These are phyloP conservation scores for Lichtheimia hyalospora DNA, from an alignment of 371 early-diverging fungal genomes.

Conservation along the genomic window DNA sequence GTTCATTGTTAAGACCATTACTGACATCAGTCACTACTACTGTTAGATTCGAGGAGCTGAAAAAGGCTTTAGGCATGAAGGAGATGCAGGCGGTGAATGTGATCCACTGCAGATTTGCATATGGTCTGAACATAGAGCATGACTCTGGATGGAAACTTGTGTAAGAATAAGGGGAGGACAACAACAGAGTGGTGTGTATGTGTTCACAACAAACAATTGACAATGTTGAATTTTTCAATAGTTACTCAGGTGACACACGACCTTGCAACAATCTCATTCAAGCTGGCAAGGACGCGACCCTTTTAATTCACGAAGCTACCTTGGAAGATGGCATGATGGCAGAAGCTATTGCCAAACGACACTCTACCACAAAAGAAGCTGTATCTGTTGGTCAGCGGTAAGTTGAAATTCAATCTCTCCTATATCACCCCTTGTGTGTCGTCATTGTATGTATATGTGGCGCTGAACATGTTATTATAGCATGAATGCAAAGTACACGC, in stretches of 20 bases:
- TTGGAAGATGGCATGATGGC: constrained; percentile 80
- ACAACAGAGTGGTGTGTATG: not conserved
- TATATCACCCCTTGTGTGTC: not conserved
- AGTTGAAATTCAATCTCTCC: not conserved
- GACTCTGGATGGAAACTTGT: constrained; percentile 68
- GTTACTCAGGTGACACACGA: constrained; percentile 97
- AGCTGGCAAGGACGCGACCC: constrained; percentile 70
- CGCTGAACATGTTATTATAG: constrained; percentile 17
- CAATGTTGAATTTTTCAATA: constrained; percentile 9
- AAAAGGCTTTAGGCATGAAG: constrained; percentile 46
- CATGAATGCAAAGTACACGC: constrained; percentile 79
- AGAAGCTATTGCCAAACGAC: constrained; percentile 86
- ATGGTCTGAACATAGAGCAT: constrained; percentile 73
- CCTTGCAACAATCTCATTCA: constrained; percentile 79
- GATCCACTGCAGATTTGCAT: constrained; percentile 80
- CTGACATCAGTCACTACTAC: not conserved
- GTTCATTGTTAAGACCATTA: not conserved
- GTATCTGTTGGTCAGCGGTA: constrained; percentile 75
- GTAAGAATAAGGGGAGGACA: constrained; percentile 23
- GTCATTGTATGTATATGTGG: constrained; percentile 1
- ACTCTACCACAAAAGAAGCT: constrained; percentile 92
- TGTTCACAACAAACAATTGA: not conserved
- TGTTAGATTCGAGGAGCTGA: constrained; percentile 31
- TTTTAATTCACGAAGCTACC: constrained; percentile 98
- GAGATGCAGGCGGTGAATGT: constrained; percentile 69